Evolutionary conservation across 1,284 basidiomycete genomes (phyloP).

Genomic region (Ganoderma leucocontextum): DNA sequence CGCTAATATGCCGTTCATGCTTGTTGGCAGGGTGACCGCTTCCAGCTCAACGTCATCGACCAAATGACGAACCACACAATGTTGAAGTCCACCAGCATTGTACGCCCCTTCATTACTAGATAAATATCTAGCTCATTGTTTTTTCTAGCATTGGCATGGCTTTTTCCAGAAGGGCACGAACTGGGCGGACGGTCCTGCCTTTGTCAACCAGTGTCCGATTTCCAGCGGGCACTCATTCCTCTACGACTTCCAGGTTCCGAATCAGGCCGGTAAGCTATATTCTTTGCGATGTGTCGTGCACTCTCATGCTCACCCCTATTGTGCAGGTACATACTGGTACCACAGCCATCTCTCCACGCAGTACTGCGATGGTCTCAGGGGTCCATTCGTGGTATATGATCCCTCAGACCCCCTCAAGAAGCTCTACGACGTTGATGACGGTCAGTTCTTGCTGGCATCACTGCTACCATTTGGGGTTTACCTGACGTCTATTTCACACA

Average conservation of each 20-base stretch:
- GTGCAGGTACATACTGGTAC: slow-evolving; percentile 33
- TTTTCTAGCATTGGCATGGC: slow-evolving; percentile 46
- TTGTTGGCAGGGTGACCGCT: slow-evolving; percentile 34
- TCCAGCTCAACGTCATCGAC: slow-evolving; percentile 47
- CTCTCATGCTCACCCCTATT: not conserved
- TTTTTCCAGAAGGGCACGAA: slow-evolving; percentile 43
- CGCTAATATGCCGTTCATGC: not conserved
- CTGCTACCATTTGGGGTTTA: not conserved
- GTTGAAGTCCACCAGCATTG: slow-evolving; percentile 46
- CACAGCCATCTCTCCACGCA: slow-evolving; percentile 37
- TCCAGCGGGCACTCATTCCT: slow-evolving; percentile 52
- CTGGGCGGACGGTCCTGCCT: slow-evolving; percentile 45
- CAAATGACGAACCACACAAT: slow-evolving; percentile 45
- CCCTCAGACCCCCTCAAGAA: slow-evolving; percentile 47
- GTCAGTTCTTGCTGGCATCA: slow-evolving; percentile 28
- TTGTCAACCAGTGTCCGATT: slow-evolving; percentile 61
- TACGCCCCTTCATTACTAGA: slow-evolving; percentile 22
- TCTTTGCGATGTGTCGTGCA: slow-evolving; percentile 25
- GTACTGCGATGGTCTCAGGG: slow-evolving; percentile 45
- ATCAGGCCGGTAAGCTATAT: slow-evolving; percentile 40
- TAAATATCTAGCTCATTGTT: not conserved
- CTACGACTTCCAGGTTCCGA: slow-evolving; percentile 45
- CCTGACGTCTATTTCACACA: slow-evolving; percentile 9
- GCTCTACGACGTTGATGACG: slow-evolving; percentile 54
- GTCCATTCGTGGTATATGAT: slow-evolving; percentile 52